Evolutionary conservation across 1,284 basidiomycete genomes (phyloP).

Genomic region (Ceratobasidium sp.): DNA sequence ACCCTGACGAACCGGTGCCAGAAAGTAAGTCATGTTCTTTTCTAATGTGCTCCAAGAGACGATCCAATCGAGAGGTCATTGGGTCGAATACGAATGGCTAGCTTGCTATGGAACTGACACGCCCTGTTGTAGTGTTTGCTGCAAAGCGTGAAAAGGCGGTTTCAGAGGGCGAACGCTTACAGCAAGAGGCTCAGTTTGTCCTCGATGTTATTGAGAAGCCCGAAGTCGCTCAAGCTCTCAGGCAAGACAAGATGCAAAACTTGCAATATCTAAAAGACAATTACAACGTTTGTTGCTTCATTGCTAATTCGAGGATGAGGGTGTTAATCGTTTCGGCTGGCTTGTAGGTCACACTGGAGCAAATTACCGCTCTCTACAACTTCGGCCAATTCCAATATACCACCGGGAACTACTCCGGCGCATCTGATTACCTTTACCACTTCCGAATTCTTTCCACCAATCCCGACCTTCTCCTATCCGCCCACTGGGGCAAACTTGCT

Average conservation of each 20-base stretch:
- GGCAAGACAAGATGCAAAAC: constrained; percentile 98
- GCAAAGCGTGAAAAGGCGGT: constrained; percentile 85
- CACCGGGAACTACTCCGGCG: constrained; percentile 95
- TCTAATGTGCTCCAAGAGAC: neutral
- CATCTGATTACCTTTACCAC: constrained; percentile 98
- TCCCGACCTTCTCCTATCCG: constrained; percentile 90
- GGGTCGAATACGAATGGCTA: neutral
- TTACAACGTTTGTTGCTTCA: constrained; percentile 75
- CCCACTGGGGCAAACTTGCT: constrained; percentile 98
- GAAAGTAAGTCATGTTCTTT: constrained; percentile 63
- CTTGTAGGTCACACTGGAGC: constrained; percentile 86
- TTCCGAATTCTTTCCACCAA: constrained; percentile 98
- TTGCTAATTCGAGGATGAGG: constrained; percentile 39
- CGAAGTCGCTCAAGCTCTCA: constrained; percentile 88
- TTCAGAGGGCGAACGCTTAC: constrained; percentile 84
- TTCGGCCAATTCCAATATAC: constrained; percentile 99
- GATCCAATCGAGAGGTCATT: neutral
- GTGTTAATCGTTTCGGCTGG: constrained; percentile 1
- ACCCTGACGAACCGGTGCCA: constrained; percentile 77
- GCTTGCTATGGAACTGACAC: neutral
- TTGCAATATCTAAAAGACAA: constrained; percentile 93
- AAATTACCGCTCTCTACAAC: constrained; percentile 97
- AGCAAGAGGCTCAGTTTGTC: constrained; percentile 91
- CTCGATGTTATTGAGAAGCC: constrained; percentile 97
- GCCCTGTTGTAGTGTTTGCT: constrained; percentile 74